These are phyloP conservation scores for Fistulinella prunicolor DNA, from an alignment of 768 basidiomycete species.

Conservation along the genomic window DNA sequence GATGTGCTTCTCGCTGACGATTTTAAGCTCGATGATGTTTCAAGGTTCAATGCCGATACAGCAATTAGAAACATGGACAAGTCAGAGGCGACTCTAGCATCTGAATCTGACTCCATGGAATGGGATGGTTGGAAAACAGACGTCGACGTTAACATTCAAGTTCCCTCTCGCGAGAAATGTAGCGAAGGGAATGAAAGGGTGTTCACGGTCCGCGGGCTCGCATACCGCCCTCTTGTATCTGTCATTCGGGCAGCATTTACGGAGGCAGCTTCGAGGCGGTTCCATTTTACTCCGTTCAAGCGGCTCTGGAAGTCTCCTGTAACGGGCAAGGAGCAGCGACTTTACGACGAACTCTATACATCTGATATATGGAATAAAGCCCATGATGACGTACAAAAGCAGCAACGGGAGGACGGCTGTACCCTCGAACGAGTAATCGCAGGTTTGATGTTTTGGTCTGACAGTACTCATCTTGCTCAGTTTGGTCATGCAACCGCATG, in stretches of 20 bases:
- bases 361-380: conserved; percentile 20
- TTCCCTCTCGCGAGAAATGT: not conserved
- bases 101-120: not conserved
- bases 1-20: not conserved
- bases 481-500: conserved; percentile 11
- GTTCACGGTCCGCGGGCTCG: not conserved
- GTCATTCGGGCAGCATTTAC: conserved; percentile 9
- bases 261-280: conserved; percentile 1
- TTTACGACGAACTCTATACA: conserved; percentile 24
- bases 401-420: conserved; percentile 8
- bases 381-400: conserved; percentile 19
- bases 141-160: not conserved
- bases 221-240: not conserved
- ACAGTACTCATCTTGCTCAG: conserved; percentile 12
- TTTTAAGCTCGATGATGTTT: not conserved
- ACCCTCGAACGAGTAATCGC: conserved; percentile 10
- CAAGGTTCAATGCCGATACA: not conserved
- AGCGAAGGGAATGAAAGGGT: not conserved
- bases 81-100: not conserved
- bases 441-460: conserved; percentile 18
- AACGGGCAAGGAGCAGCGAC: not conserved
- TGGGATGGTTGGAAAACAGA: not conserved
- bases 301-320: conserved; percentile 7
- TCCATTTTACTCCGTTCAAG: conserved; percentile 25
- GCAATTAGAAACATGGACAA: not conserved